Evolutionary conservation across 2,329 filamentous ascomycete species (phyloP), one percentile per base, ranked within the genome.

Genomic region (Pseudogymnoascus sp.): DNA sequence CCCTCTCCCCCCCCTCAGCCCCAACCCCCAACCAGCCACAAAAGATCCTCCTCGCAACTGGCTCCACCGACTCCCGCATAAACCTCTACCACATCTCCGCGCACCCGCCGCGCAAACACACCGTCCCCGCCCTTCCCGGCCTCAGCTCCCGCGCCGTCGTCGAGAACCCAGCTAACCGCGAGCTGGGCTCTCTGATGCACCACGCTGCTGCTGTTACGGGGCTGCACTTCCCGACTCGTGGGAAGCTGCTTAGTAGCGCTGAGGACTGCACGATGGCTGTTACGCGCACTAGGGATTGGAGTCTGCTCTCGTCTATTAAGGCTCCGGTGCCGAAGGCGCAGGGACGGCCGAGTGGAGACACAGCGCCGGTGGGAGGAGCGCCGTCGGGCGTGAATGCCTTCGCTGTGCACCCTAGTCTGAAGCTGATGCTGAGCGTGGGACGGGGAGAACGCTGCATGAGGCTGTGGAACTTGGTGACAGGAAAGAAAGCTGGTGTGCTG

Each of bases 381-480:
- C 93, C 93, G 0, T 85, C 88, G n/a, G 95, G 95, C 16, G 86
- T 98, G 69, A 98, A 96, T 75, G 90, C 93, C 75, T 96, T 99
- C 75, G 92, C 93, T 1, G 89, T 99, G 25, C 95, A 99, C 75
- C 93, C 95, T 0, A 96, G 90, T 75, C 91, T 96, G 84, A 98
- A 97, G 78, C 80, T 99, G 61, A 96, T 98, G 90, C 86, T 99
- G 66, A 96, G 86, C 70, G 92, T 98, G 7, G 89, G 91, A 69
- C 91, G 89, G 71, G 92, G 92, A 68, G 95, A 99, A 79, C 87
- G 86, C 68, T 92, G 88, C 72, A 96, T 99, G 90, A 82, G 95
- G 68, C 77, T 98, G 68, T 99, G 95, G 95, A 98, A 99, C 73
- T 76, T 99, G 68, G 92, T 98, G 68, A 98, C 93, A 2, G 95